These are phyloP conservation scores for Ceratocystiopsis brevicomis DNA, from an alignment of 2,329 filamentous ascomycete genomes.

Conservation along the genomic window DNA sequence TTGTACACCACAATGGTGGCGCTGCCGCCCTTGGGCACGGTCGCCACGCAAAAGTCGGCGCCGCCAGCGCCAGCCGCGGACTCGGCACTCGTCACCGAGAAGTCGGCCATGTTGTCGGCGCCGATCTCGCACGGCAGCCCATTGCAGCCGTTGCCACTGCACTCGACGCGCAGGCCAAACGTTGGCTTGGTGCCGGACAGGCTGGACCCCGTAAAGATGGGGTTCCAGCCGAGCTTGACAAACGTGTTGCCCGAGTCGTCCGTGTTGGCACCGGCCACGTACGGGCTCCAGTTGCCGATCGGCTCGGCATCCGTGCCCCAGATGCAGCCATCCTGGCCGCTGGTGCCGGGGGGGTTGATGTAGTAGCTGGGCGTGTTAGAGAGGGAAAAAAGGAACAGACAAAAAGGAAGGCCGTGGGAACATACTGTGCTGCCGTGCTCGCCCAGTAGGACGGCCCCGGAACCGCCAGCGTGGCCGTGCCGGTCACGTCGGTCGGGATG, in stretches of 20 bases:
- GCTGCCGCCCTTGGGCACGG: constrained; percentile 44
- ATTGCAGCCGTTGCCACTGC: constrained; percentile 44
- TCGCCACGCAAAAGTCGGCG: constrained; percentile 58
- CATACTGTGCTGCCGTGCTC: constrained; percentile 55
- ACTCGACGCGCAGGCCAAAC: constrained; percentile 54
- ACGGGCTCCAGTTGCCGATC: constrained; percentile 60
- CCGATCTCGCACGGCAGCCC: constrained; percentile 59
- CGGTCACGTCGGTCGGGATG: constrained; percentile 51
- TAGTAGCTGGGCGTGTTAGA: constrained; percentile 38
- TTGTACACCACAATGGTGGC: constrained; percentile 48
- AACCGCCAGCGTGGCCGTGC: constrained; percentile 44
- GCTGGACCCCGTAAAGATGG: constrained; percentile 42
- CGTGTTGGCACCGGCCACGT: constrained; percentile 58
- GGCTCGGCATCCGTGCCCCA: constrained; percentile 48
- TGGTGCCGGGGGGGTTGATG: constrained; percentile 54
- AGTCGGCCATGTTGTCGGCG: constrained; percentile 33
- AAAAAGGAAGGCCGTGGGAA: no score
- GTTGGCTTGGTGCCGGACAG: constrained; percentile 38
- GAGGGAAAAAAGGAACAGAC: not conserved
- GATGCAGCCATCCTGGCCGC: constrained; percentile 41
- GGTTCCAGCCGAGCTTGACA: constrained; percentile 62
- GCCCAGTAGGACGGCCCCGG: constrained; percentile 54
- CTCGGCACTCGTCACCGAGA: constrained; percentile 37
- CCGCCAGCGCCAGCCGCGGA: constrained; percentile 44
- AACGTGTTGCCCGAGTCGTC: constrained; percentile 45